A percentile compares a stretch with the other conserved stretches of the same genome.
Conservation (phyloP, 345 rosid genomes). For the Conringia planisiliqua region DNA sequence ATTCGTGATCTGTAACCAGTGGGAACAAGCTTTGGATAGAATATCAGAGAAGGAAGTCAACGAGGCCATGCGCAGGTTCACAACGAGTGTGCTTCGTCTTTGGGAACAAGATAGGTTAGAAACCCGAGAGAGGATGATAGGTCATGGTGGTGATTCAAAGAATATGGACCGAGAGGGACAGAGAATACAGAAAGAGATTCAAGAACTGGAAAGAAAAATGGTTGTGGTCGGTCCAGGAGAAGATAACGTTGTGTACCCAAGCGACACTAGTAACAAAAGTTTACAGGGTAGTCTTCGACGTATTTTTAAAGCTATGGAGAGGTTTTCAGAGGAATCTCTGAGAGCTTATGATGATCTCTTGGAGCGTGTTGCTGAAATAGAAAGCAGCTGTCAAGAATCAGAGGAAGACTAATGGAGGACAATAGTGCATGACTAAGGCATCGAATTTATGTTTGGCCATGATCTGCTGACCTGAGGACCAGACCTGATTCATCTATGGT, state of each 20-base stretch:
- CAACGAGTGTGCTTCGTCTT: conserved; percentile 55
- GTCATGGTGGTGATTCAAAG: conserved; percentile 63
- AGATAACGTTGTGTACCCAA: conserved; percentile 54
- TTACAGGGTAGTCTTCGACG: conserved; percentile 61
- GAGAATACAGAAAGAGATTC: conserved; percentile 75
- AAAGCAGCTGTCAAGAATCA: conserved; percentile 37
- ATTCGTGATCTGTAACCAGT: conserved; percentile 91
- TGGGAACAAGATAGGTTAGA: conserved; percentile 74
- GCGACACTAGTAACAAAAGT: conserved; percentile 58
- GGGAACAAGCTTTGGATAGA: conserved; percentile 72
- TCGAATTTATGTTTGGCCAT: background rate
- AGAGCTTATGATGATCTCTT: conserved; percentile 73
- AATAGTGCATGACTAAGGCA: background rate
- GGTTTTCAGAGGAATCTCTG: conserved; percentile 52
- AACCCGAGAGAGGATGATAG: conserved; percentile 48
- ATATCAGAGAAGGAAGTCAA: conserved; percentile 85
- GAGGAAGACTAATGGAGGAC: conserved; percentile 35
- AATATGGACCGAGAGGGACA: conserved; percentile 70
- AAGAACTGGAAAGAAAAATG: conserved; percentile 76
- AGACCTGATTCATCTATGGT: background rate
- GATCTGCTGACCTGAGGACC: background rate
- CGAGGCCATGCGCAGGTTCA: conserved; percentile 59
- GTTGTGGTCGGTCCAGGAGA: conserved; percentile 31
- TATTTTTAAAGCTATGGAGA: conserved; percentile 86
- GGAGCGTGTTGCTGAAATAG: conserved; percentile 64